Evolutionary conservation across 1,139 yeast genomes (phyloP).

Genomic region (Waltiozyma sp.): DNA sequence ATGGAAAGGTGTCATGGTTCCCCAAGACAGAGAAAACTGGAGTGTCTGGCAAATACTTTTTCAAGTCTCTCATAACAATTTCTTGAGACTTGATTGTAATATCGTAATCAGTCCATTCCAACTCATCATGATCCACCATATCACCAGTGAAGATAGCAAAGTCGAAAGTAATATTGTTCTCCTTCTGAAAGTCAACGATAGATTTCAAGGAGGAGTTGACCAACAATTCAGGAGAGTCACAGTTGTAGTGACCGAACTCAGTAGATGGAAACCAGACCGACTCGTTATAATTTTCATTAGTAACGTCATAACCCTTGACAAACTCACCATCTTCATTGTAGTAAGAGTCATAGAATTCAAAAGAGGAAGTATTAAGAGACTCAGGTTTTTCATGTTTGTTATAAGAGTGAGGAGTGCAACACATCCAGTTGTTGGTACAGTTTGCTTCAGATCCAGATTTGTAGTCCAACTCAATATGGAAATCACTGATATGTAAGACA

Average conservation of each 20-base stretch:
- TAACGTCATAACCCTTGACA: slow-evolving; percentile 26
- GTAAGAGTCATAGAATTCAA: slow-evolving; percentile 26
- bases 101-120: slow-evolving; percentile 32
- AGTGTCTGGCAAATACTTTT: slow-evolving; percentile 38
- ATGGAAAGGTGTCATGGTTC: slow-evolving; percentile 66
- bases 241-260: slow-evolving; percentile 46
- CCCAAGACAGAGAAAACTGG: slow-evolving; percentile 62
- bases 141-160: slow-evolving; percentile 65
- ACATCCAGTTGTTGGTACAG: slow-evolving; percentile 34
- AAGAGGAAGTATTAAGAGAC: slow-evolving; percentile 17
- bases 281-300: slow-evolving; percentile 21
- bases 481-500: slow-evolving; percentile 57
- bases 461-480: slow-evolving; percentile 51
- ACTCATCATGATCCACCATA: slow-evolving; percentile 49
- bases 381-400: slow-evolving; percentile 10
- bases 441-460: slow-evolving; percentile 49
- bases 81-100: slow-evolving; percentile 45
- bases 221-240: slow-evolving; percentile 55
- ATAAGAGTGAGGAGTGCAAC: slow-evolving; percentile 21
- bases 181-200: slow-evolving; percentile 27
- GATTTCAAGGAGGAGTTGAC: slow-evolving; percentile 44
- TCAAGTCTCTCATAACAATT: slow-evolving; percentile 40
- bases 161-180: slow-evolving; percentile 31
- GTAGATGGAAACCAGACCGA: slow-evolving; percentile 42
- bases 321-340: slow-evolving; percentile 29